A percentile compares a stretch with the other conserved stretches of the same genome.
Evolutionary conservation across 31 red algal species (phyloP).

Genomic region (Bonnemaisonia californica): DNA sequence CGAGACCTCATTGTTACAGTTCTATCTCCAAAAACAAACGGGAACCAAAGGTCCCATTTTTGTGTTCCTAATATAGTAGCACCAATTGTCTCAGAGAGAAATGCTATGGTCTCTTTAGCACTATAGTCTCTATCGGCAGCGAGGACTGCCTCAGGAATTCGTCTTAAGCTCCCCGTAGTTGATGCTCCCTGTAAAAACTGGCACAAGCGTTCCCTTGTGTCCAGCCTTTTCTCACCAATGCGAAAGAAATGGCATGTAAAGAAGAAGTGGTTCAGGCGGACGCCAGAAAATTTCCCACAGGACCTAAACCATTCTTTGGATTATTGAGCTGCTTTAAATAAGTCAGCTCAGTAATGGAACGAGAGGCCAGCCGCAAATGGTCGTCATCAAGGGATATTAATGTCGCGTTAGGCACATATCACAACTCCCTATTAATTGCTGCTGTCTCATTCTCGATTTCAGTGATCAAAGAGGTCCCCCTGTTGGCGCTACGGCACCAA

Average conservation of each 20-base stretch:
- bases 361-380: neutral
- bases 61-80: constrained; percentile 29
- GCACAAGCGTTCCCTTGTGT: constrained; percentile 13
- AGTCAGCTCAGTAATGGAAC: neutral
- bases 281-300: neutral
- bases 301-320: neutral
- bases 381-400: neutral
- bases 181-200: constrained; percentile 8
- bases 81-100: neutral
- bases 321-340: neutral
- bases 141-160: neutral
- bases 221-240: neutral
- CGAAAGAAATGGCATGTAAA: neutral
- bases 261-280: no score
- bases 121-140: constrained; percentile 26
- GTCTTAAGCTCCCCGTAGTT: neutral
- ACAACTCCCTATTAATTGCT: constrained; percentile 2
- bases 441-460: constrained; percentile 26
- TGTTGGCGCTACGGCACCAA: neutral
- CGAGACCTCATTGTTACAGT: constrained; percentile 4
- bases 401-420: neutral
- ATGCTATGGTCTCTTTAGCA: constrained; percentile 3
- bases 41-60: constrained; percentile 22
- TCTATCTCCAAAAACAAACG: constrained; percentile 31
- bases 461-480: constrained; percentile 10